phyloP scores from a whole-genome alignment of 1,139 yeast species.

The Williopsis jadinii region DNA sequence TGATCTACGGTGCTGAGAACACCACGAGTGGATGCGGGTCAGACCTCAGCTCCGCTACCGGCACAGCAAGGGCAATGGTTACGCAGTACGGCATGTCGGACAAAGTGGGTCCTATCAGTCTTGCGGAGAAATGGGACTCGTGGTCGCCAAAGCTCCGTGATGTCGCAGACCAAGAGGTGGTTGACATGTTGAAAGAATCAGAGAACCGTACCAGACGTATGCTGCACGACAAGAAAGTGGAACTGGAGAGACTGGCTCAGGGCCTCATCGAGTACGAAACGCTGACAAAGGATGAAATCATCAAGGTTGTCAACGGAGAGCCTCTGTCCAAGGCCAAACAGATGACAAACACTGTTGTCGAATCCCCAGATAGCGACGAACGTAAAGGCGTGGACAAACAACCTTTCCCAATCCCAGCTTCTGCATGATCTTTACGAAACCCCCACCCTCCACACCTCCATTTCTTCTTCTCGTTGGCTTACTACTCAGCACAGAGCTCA shows the following conservation, averaged over 20 bases:
- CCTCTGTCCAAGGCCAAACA: constrained; percentile 58
- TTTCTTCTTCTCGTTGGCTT: no score
- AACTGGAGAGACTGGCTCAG: constrained; percentile 81
- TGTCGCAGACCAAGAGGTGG: constrained; percentile 87
- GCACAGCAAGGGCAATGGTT: constrained; percentile 94
- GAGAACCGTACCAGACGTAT: constrained; percentile 74
- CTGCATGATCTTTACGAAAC: constrained; percentile 11
- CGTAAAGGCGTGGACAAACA: constrained; percentile 20
- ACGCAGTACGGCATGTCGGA: constrained; percentile 96
- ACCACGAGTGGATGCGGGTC: constrained; percentile 94
- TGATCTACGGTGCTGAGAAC: constrained; percentile 83
- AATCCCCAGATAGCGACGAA: constrained; percentile 37
- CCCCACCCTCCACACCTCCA: not conserved
- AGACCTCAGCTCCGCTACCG: constrained; percentile 84
- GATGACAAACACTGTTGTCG: constrained; percentile 72
- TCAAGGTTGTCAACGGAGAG: constrained; percentile 75
- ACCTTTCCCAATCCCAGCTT: constrained; percentile 22
- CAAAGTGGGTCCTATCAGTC: constrained; percentile 82
- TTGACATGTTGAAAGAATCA: constrained; percentile 63
- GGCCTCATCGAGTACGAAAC: constrained; percentile 96
- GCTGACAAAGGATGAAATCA: constrained; percentile 85
- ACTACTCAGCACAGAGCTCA: no score
- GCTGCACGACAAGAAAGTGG: constrained; percentile 55
- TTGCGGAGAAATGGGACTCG: constrained; percentile 84
- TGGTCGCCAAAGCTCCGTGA: constrained; percentile 90